Evolutionary conservation across 345 rosid species (phyloP).

Genomic region (Linum usitatissimum): DNA sequence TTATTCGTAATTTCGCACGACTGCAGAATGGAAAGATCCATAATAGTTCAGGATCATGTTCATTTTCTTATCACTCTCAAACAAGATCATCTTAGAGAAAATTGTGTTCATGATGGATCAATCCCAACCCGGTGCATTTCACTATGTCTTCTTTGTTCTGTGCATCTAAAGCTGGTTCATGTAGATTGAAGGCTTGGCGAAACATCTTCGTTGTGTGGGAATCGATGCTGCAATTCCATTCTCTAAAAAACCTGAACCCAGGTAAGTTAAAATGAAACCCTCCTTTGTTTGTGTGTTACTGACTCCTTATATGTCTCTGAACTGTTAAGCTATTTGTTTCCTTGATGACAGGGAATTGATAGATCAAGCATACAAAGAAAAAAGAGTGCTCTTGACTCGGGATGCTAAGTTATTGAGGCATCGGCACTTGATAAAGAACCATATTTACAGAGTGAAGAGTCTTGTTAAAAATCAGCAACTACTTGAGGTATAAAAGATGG

Average conservation of each 20-base stretch:
- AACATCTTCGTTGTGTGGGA: slow-evolving; percentile 88
- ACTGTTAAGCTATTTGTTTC: too few species aligned
- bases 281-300: slow-evolving; percentile 3
- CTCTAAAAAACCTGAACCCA: slow-evolving; percentile 61
- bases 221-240: slow-evolving; percentile 76
- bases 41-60: too few species aligned
- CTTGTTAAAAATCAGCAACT: slow-evolving; percentile 86
- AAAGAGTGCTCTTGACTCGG: slow-evolving; percentile 73
- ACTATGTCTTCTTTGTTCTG: not conserved
- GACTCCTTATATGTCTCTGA: not conserved
- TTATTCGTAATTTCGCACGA: too few species aligned
- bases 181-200: slow-evolving; percentile 93
- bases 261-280: slow-evolving; percentile 25
- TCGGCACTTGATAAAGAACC: slow-evolving; percentile 62
- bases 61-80: too few species aligned
- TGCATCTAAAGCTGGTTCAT: not conserved
- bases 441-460: slow-evolving; percentile 66
- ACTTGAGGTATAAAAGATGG: slow-evolving; percentile 51
- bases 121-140: not conserved
- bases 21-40: too few species aligned
- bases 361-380: slow-evolving; percentile 65
- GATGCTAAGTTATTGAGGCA: slow-evolving; percentile 81
- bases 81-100: too few species aligned
- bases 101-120: not conserved
- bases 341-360: slow-evolving; percentile 48